phyloP scores from a whole-genome alignment of 768 basidiomycete genomes.

The Boletus subcaerulescens region DNA sequence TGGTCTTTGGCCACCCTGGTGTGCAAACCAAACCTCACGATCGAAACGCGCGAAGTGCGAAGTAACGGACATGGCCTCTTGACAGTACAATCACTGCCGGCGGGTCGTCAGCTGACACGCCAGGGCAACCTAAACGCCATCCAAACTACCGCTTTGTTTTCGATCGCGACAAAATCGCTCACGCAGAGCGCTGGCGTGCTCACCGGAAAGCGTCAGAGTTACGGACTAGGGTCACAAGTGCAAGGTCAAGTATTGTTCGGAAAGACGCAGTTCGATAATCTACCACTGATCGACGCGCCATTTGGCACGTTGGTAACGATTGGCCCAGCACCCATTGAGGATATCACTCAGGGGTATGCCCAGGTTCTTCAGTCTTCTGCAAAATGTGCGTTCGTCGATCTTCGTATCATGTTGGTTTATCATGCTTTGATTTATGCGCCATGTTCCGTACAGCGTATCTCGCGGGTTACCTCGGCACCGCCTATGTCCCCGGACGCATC shows the following conservation, averaged over 20 bases:
- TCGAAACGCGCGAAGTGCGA: slow-evolving; percentile 29
- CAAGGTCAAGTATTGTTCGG: slow-evolving; percentile 23
- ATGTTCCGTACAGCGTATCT: slow-evolving; percentile 13
- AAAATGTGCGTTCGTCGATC: slow-evolving; percentile 13
- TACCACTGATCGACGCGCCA: slow-evolving; percentile 1
- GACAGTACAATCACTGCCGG: slow-evolving; percentile 14
- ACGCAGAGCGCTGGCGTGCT: slow-evolving; percentile 2
- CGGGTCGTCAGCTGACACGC: slow-evolving; percentile 3
- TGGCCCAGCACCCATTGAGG: slow-evolving; percentile 2
- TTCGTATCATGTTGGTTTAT: not conserved
- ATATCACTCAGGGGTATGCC: slow-evolving; percentile 19
- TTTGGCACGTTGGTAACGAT: not conserved
- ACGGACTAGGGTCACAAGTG: slow-evolving; percentile 15
- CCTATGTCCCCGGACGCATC: slow-evolving; percentile 29
- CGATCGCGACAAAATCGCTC: slow-evolving; percentile 16
- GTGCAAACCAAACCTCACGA: slow-evolving; percentile 21
- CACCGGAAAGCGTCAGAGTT: not conserved
- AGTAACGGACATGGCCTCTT: slow-evolving; percentile 16
- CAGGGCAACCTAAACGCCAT: slow-evolving; percentile 24
- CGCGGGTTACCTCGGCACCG: slow-evolving; percentile 22
- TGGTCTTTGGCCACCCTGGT: slow-evolving; percentile 22
- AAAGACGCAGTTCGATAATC: slow-evolving; percentile 5
- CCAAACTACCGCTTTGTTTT: slow-evolving; percentile 24
- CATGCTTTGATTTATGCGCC: not conserved
- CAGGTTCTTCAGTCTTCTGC: slow-evolving; percentile 18